Evolutionary conservation across 1,284 basidiomycete species (phyloP), one percentile per base, ranked within the genome.

Genomic region (Ustilago lituana): DNA sequence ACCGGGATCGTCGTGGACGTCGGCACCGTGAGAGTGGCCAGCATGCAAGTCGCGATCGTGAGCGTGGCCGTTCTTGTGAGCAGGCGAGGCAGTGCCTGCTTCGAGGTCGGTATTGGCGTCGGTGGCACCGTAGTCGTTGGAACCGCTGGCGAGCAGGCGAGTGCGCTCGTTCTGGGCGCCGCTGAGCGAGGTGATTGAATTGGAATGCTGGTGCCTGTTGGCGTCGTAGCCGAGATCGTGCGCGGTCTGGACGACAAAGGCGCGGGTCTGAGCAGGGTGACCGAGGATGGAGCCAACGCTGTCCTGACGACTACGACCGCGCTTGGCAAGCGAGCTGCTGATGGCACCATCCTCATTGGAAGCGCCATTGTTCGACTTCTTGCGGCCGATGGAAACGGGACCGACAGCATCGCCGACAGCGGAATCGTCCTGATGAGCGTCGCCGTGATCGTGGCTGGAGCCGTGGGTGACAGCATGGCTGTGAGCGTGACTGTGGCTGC

Each of bases 251-350:
- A 94, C 90, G 51, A 97, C 88, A 44, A 89, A 89, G 1, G 92
- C 93, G 22, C 94, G 89, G 1, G 92, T 94, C 35, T 91, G 90
- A 14, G 89, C 92, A 0, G 94, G 94, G 79, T 96, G 93, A 4
- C 88, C 89, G 76, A 89, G 90, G n/a, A 92, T 78, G 4, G 70
- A 72, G 26, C 64, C 54, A 17, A 77, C 73, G 24, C 70, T 75
- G 57, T 70, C 72, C 22, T 64, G 39, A 15, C 59, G 57, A 19
- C 36, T 31, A 20, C 64, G 48, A 23, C 73, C 44, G 20, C 67
- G 39, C 37, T 56, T 66, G 27, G 37, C 47, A 17, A 44, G 23
- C 4, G 43, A 37, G 45, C 33, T 40, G 46, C 29, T 40, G 33
- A 27, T 14, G 20, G 26, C 52, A 27, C 40, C 49, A 15, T 51